phyloP scores from a whole-genome alignment of 768 basidiomycete genomes.

The Saitozyma sp. region DNA sequence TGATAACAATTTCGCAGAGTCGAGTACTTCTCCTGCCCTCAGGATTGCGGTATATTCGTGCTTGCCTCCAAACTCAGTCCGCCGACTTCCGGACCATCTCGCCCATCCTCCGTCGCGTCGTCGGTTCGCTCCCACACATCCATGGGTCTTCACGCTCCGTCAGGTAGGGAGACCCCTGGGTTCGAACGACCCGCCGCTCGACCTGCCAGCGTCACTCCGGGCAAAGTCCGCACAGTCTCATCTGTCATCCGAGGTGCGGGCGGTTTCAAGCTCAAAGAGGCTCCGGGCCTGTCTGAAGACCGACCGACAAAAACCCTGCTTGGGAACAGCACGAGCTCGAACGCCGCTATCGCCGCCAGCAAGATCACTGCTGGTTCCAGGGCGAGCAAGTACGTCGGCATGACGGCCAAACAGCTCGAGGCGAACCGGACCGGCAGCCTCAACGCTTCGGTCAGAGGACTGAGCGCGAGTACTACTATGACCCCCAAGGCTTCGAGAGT shows the following conservation, averaged over 20 bases:
- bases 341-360: slow-evolving; percentile 29
- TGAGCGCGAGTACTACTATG: slow-evolving; percentile 20
- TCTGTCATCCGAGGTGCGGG: slow-evolving; percentile 2
- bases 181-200: slow-evolving; percentile 29
- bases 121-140: slow-evolving; percentile 54
- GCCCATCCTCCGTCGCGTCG: slow-evolving; percentile 80
- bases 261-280: slow-evolving; percentile 5
- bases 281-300: not conserved
- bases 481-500: slow-evolving; percentile 45
- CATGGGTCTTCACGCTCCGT: slow-evolving; percentile 23
- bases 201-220: slow-evolving; percentile 46
- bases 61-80: slow-evolving; percentile 75
- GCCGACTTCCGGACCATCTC: slow-evolving; percentile 67
- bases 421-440: slow-evolving; percentile 52
- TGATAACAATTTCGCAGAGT: slow-evolving; percentile 57
- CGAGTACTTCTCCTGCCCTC: slow-evolving; percentile 81
- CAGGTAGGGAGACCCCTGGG: slow-evolving; percentile 21
- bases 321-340: slow-evolving; percentile 37
- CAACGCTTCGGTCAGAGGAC: slow-evolving; percentile 28
- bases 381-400: slow-evolving; percentile 76
- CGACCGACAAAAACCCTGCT: slow-evolving; percentile 24
- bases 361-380: slow-evolving; percentile 77
- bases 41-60: slow-evolving; percentile 88
- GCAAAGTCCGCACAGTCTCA: slow-evolving; percentile 36
- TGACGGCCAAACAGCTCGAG: slow-evolving; percentile 77